These are phyloP conservation scores for Salix koriyanagi DNA, from an alignment of 345 rosid species.

Conservation along the genomic window DNA sequence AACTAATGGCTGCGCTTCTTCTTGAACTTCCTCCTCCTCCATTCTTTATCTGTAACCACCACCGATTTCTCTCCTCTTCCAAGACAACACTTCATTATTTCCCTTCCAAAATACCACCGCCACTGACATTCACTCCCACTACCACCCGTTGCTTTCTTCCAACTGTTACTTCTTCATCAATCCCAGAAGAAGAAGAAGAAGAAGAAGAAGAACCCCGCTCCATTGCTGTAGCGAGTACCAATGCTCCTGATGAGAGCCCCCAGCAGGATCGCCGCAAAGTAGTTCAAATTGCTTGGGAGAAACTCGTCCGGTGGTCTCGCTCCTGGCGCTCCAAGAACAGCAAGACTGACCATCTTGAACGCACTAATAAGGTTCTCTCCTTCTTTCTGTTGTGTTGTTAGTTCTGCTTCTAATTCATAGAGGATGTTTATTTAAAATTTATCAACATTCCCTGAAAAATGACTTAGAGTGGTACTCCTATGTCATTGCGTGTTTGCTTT, in stretches of 20 bases:
- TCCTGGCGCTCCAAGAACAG: conserved; percentile 73
- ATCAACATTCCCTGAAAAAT: too few relatives aligned
- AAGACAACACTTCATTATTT: background rate
- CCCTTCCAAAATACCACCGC: background rate
- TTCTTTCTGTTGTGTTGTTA: background rate
- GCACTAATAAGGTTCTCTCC: conserved; percentile 65
- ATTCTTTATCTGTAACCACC: background rate
- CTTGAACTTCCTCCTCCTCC: background rate
- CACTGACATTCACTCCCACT: background rate
- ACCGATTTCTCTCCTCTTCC: background rate
- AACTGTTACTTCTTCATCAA: conserved; percentile 12
- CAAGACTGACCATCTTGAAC: conserved; percentile 60
- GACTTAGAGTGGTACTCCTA: too few relatives aligned
- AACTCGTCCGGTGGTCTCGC: conserved; percentile 86
- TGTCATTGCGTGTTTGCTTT: too few relatives aligned
- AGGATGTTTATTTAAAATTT: background rate
- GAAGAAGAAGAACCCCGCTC: conserved; percentile 13
- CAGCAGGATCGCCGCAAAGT: conserved; percentile 54
- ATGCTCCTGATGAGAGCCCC: conserved; percentile 22
- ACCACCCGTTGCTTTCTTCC: conserved; percentile 23
- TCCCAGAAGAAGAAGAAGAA: background rate
- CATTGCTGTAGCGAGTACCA: background rate
- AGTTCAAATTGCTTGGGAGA: conserved; percentile 85
- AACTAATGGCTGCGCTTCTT: background rate
- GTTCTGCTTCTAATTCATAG: background rate